phyloP scores from a whole-genome alignment of 2,329 filamentous ascomycete species.

The Phyllosticta ampelicida region DNA sequence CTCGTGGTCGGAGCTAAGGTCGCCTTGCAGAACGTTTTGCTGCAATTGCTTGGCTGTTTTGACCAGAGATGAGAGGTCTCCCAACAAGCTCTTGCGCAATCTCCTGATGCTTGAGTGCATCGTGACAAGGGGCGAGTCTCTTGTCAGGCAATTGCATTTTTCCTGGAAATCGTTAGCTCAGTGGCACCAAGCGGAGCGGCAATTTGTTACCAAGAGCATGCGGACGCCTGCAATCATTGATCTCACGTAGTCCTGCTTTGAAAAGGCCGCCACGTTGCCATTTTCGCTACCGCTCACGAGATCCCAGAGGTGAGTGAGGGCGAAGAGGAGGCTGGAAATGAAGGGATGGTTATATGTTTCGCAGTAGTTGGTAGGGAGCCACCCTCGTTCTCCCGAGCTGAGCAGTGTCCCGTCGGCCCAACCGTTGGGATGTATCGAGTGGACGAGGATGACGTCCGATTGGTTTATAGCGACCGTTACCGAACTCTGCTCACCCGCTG shows the following conservation, averaged over 20 bases:
- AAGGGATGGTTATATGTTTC: conserved; percentile 85
- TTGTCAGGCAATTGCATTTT: conserved; percentile 73
- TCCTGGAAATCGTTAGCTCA: conserved; percentile 45
- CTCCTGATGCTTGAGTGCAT: conserved; percentile 65
- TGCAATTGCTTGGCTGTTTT: conserved; percentile 81
- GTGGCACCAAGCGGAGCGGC: neutral
- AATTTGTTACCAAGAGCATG: conserved; percentile 65
- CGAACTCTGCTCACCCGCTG: conserved; percentile 54
- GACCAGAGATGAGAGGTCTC: conserved; percentile 80
- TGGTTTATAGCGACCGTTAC: conserved; percentile 79
- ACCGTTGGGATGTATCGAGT: conserved; percentile 95
- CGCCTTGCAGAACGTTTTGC: conserved; percentile 47
- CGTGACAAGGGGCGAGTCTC: conserved; percentile 66
- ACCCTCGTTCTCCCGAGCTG: conserved; percentile 75
- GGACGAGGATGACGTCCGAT: conserved; percentile 85
- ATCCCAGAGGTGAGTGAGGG: conserved; percentile 87
- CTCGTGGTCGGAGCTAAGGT: conserved; percentile 43
- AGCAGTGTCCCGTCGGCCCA: conserved; percentile 95
- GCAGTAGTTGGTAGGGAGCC: conserved; percentile 97
- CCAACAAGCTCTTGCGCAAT: conserved; percentile 75
- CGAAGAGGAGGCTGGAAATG: conserved; percentile 74
- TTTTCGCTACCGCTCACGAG: conserved; percentile 67
- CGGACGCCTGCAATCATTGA: conserved; percentile 89
- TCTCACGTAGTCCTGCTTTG: conserved; percentile 87
- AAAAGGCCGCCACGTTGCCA: conserved; percentile 67